Evolutionary conservation across 2,329 filamentous ascomycete species (phyloP).

Genomic region (Camillea tinctor): DNA sequence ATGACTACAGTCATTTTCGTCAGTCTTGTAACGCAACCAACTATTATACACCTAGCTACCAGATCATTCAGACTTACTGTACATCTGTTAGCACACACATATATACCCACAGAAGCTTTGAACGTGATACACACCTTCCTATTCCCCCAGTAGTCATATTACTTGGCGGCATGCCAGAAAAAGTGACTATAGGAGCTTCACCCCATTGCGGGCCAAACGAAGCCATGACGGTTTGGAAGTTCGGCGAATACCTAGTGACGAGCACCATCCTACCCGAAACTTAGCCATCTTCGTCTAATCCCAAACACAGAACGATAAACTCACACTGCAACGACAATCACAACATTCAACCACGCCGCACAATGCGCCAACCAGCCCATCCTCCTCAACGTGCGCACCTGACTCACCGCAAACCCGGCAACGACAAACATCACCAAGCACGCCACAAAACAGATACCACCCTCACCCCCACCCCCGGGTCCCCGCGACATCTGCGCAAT

Average conservation of each 20-base stretch:
- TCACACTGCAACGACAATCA: too few relatives aligned
- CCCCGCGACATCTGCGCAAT: constrained; percentile 47
- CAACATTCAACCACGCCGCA: constrained; percentile 55
- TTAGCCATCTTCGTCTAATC: too few relatives aligned
- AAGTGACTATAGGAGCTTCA: constrained; percentile 15
- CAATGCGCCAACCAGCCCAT: constrained; percentile 58
- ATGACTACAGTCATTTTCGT: constrained; percentile 25
- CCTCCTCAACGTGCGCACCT: constrained; percentile 54
- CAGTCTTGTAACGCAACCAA: too few relatives aligned
- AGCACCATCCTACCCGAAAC: constrained; percentile 41
- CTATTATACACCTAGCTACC: too few relatives aligned
- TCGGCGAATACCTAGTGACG: constrained; percentile 14
- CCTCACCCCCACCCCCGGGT: constrained; percentile 30
- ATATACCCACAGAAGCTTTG: too few relatives aligned
- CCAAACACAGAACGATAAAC: too few relatives aligned
- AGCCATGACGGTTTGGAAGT: constrained; percentile 17
- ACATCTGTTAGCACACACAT: too few relatives aligned
- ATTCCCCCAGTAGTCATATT: constrained; percentile 33
- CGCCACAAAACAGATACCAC: constrained; percentile 51
- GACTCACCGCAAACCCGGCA: constrained; percentile 51
- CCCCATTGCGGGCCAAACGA: constrained; percentile 13
- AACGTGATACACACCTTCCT: constrained; percentile 16
- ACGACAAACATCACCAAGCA: constrained; percentile 51
- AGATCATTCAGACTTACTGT: too few relatives aligned
- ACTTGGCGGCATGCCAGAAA: constrained; percentile 28